Evolutionary conservation across 139 green algal genomes (phyloP).

Genomic region (Micractinium sp.): DNA sequence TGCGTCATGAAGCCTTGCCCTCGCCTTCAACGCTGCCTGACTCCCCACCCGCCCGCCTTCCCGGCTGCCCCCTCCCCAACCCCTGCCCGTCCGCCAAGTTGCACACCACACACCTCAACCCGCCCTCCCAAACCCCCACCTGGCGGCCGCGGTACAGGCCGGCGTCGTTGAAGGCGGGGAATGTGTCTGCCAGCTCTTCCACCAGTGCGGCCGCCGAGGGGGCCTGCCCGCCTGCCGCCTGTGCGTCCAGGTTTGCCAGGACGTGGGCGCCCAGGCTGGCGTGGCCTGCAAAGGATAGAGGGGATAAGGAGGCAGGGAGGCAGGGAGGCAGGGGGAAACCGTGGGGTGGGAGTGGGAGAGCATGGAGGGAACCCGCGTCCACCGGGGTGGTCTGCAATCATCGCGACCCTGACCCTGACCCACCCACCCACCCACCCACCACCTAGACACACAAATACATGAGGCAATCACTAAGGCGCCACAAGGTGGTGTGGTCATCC

Average conservation of each 20-base stretch:
- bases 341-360: neutral
- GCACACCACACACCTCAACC: no score
- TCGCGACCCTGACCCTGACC: neutral
- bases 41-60: no score
- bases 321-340: neutral
- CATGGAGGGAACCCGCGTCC: no score
- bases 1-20: no score
- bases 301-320: neutral
- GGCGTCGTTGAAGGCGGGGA: constrained; percentile 20
- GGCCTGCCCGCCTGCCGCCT: neutral
- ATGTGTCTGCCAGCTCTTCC: constrained; percentile 13
- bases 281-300: neutral
- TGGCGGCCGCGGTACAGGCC: constrained; percentile 1
- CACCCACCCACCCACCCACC: neutral
- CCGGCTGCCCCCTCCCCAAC: no score
- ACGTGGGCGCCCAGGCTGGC: constrained; percentile 25
- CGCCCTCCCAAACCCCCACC: neutral
- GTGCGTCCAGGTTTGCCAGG: constrained; percentile 2
- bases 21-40: no score
- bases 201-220: constrained; percentile 19
- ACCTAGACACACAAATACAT: no score
- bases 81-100: no score
- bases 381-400: no score
- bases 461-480: no score
- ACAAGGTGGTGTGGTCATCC: no score